These are phyloP conservation scores for Ilyonectria sp. DNA, from an alignment of 2,329 filamentous ascomycete genomes.

Conservation along the genomic window DNA sequence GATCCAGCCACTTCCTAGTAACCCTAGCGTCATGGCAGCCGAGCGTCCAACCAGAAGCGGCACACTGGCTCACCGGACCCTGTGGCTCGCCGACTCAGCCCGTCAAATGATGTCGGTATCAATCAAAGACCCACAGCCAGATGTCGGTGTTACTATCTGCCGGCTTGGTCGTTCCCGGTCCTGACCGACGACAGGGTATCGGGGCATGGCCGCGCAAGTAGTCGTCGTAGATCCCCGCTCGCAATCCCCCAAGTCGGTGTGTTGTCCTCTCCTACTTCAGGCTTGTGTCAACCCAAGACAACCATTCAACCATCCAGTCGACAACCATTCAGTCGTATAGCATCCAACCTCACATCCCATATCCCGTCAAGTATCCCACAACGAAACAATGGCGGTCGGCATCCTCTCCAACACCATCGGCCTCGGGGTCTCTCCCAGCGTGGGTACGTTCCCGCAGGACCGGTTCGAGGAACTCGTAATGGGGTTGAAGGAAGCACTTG, in stretches of 20 bases:
- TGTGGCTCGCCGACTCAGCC: slow-evolving; percentile 41
- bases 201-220: slow-evolving; percentile 39
- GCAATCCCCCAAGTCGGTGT: slow-evolving; percentile 41
- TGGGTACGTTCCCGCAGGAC: slow-evolving; percentile 52
- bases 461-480: slow-evolving; percentile 80
- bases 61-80: slow-evolving; percentile 46
- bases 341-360: slow-evolving; percentile 22
- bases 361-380: not conserved
- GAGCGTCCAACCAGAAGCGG: slow-evolving; percentile 47
- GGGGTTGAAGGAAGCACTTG: slow-evolving; percentile 81
- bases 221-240: slow-evolving; percentile 45
- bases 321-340: slow-evolving; percentile 41
- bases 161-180: slow-evolving; percentile 42
- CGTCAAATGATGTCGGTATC: slow-evolving; percentile 40
- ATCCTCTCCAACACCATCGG: slow-evolving; percentile 48
- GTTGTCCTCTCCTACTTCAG: slow-evolving; percentile 42
- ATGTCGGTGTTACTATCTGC: slow-evolving; percentile 50
- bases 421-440: slow-evolving; percentile 39
- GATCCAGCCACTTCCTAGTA: slow-evolving; percentile 27
- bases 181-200: slow-evolving; percentile 47
- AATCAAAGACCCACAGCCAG: slow-evolving; percentile 46
- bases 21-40: slow-evolving; percentile 43
- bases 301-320: slow-evolving; percentile 17
- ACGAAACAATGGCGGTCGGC: slow-evolving; percentile 54
- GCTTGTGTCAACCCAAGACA: slow-evolving; percentile 27